Base-by-base conservation (phyloP, 2,329 filamentous ascomycete genomes). In the Ophiocordyceps australis region DNA sequence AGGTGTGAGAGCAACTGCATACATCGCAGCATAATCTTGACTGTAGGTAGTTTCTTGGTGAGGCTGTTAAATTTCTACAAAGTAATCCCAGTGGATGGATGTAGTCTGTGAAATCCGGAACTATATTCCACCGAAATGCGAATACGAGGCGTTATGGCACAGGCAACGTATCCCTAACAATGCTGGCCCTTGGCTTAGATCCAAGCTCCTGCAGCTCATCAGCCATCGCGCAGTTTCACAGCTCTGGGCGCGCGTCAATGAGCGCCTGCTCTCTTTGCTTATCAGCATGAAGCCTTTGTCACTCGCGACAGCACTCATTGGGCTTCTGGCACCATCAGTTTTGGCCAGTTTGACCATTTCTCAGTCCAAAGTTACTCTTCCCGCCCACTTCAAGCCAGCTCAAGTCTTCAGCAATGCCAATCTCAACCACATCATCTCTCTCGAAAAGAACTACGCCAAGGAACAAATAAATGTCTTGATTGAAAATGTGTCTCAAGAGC, bases 361-460 rank as follows among this genome's bases (percentile, higher is more conserved):
- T 38, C 59, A 65, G 30, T 65, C 70, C 35, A 69, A 69, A 48
- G 49, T 64, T 41, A 62, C 59, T 28, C 57, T 71, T 32, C 69
- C 72, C 22, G 51, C 66, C 38, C 62, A 63, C 33, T 93, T 94
- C 59, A 76, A 69, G 51, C 83, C 86, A 28, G 77, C 85, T 10
- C 79, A 82, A 47, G 79, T 85, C 38, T 98, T 93, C 60, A 82
- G 85, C 57, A 94, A 98, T 54, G 66, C 65, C 52, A 95, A 98
- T 49, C 55, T 95, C 17, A 77, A 95, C 26, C 79, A 89, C 42
- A 74, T 78, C 35, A 75, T 91, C 45, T 93, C 92, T 38, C 55
- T 94, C 30, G 86, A 95, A 54, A 95, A 94, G 62, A 79, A 73
- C 38, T 95, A 89, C 43, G 73, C 74, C 28, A 75, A 83, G 46